Evolutionary conservation across 2,329 filamentous ascomycete genomes (phyloP), one percentile per base, ranked within the genome.

Genomic region (Colletotrichum sp.): DNA sequence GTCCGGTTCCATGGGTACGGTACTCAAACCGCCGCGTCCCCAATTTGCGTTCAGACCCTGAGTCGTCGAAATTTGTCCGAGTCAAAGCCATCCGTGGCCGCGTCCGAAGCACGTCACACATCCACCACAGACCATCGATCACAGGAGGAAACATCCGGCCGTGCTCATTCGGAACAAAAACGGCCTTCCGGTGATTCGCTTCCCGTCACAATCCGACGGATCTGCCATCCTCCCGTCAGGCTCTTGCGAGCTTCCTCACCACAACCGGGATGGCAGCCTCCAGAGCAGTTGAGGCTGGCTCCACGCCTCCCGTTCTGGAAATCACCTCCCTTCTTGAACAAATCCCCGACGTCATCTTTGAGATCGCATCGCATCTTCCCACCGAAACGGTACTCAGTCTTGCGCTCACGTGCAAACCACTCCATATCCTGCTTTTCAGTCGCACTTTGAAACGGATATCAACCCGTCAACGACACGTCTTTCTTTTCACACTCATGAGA

Each of bases 291-390:
- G 16, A 44, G 34, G 64, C 19, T 30, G 27, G 4, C 29, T 65
- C 29, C 27, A n/a, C 30, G 12, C 29, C 57, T 39, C 68, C 34
- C 32, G 34, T 19, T 13, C 36, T 52, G 19, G 16, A 68, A 16
- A 44, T 69, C 9, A 49, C 70, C 4, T 13, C 57, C 19, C 29
- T 76, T 16, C 74, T 73, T 27, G 70, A 66, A 3, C 70, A 76
- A 25, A 69, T 73, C 6, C 64, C 74, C 8, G 74, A 76, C 30
- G 16, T 76, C 49, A 55, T 76, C 6, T 8, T 76, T 29, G 74
- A 76, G 36, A 74, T 76, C 19, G 32, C 70, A 12, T 73, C 70
- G 6, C 74, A 76, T n/a, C 74, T 76, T 29, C 74, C 74, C 19
- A 49, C 32, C 30, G 70, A 69, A 39, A 73, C 74, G 52, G 74